Evolutionary conservation across 2,329 filamentous ascomycete genomes (phyloP).

Genomic region (Scedosporium minutisporum): DNA sequence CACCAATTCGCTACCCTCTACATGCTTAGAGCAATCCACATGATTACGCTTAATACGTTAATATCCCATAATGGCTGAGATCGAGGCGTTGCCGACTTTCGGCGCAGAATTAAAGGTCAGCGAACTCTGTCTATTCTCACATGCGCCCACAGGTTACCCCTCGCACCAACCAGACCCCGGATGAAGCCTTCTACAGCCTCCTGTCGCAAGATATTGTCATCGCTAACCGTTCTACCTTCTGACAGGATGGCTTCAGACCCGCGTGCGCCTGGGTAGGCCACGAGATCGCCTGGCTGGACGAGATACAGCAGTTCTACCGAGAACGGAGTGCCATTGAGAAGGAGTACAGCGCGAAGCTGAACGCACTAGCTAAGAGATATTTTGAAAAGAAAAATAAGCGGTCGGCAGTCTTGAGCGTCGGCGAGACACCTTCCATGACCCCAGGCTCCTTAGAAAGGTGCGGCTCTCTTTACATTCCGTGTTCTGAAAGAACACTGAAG

Average conservation of each 20-base stretch:
- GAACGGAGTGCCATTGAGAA: constrained; percentile 92
- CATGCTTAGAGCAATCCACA: constrained; percentile 3
- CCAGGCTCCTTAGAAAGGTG: constrained; percentile 89
- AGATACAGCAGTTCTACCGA: constrained; percentile 94
- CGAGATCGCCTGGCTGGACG: constrained; percentile 90
- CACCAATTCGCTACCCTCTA: background rate
- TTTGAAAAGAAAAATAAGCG: constrained; percentile 95
- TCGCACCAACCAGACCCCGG: background rate
- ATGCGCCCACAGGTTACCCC: constrained; percentile 9
- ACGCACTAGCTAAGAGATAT: constrained; percentile 85
- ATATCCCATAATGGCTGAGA: constrained; percentile 58
- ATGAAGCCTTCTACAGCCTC: background rate
- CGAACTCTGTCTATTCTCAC: constrained; percentile 8
- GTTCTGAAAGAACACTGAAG: no score
- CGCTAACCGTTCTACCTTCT: background rate
- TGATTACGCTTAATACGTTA: constrained; percentile 3
- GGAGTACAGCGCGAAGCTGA: constrained; percentile 87
- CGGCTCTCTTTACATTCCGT: background rate
- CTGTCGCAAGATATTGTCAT: background rate
- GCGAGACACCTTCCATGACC: constrained; percentile 85
- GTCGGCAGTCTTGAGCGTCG: constrained; percentile 78
- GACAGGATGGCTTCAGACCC: constrained; percentile 88
- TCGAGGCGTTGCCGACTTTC: constrained; percentile 77
- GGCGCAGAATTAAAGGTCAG: constrained; percentile 86
- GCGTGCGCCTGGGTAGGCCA: constrained; percentile 86